Percentiles rank a stretch among this genome's conserved stretches.
phyloP scores from a whole-genome alignment of 176 grass and related monocot genomes.

The Zoysia japonica region DNA sequence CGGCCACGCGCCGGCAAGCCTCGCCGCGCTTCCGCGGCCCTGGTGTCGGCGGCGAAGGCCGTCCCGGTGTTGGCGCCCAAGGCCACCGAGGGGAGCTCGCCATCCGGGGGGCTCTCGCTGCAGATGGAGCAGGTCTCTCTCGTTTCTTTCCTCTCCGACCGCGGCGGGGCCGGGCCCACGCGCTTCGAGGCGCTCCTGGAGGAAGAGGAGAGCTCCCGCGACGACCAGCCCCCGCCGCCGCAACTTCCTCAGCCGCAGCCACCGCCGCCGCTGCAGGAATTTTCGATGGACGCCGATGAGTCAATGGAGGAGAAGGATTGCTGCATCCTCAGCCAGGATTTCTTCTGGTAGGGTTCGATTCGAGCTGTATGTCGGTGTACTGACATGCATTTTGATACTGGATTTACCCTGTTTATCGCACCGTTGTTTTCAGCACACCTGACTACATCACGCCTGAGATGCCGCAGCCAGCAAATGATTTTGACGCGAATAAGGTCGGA shows the following conservation, averaged over 20 bases:
- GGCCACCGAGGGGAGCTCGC: slow-evolving; percentile 36
- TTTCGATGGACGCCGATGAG: slow-evolving; percentile 46
- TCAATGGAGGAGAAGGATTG: slow-evolving; percentile 61
- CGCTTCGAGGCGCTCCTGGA: slow-evolving; percentile 70
- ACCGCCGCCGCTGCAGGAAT: not conserved
- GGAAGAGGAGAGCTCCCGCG: not conserved
- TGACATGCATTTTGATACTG: no score
- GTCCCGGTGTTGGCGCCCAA: no score
- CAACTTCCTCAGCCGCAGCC: not conserved
- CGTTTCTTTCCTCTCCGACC: slow-evolving; percentile 35
- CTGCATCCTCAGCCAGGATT: slow-evolving; percentile 94
- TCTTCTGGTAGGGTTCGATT: slow-evolving; percentile 69
- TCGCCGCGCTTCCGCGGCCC: slow-evolving; percentile 11
- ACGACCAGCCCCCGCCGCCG: not conserved
- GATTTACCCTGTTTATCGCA: slow-evolving; percentile 6
- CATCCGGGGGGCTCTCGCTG: slow-evolving; percentile 56
- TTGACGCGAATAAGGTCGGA: slow-evolving; percentile 66
- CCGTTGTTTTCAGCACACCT: slow-evolving; percentile 58
- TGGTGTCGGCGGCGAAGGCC: not conserved
- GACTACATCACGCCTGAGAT: slow-evolving; percentile 93
- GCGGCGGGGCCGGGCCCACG: not conserved
- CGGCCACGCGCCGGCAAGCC: slow-evolving; percentile 31
- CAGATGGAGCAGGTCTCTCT: slow-evolving; percentile 70
- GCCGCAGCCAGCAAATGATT: slow-evolving; percentile 49
- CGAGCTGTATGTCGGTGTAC: not conserved